A percentile compares a stretch with the other conserved stretches of the same genome.
Conservation (phyloP, 371 early-diverging fungal species). For the Thermomucor indicae-seudaticae region DNA sequence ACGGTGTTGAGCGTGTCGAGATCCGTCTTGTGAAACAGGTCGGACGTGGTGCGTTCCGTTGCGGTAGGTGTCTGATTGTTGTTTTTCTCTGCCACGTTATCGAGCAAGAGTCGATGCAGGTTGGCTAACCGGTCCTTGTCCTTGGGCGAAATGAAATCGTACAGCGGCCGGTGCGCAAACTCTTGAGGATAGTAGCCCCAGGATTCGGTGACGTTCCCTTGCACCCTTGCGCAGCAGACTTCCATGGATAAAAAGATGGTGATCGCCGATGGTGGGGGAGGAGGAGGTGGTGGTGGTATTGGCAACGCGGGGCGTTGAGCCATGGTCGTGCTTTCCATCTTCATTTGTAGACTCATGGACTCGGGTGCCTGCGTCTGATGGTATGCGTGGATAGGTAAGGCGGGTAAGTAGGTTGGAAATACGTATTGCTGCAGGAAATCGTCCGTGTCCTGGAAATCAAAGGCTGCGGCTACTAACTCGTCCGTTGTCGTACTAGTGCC, state of each 20-base stretch:
- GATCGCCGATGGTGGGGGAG: not conserved
- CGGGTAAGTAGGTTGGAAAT: not conserved
- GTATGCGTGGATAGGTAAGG: not conserved
- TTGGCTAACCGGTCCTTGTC: slow-evolving; percentile 35
- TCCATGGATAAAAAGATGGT: slow-evolving; percentile 42
- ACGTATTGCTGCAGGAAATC: not conserved
- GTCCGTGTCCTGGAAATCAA: not conserved
- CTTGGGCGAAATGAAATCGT: slow-evolving; percentile 36
- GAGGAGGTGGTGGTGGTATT: not conserved
- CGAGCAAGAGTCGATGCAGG: slow-evolving; percentile 35
- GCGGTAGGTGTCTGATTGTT: slow-evolving; percentile 16
- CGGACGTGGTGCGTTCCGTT: slow-evolving; percentile 39
- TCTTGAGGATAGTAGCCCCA: slow-evolving; percentile 53
- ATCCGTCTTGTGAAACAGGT: slow-evolving; percentile 26
- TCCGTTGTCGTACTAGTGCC: not conserved
- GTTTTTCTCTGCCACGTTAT: slow-evolving; percentile 24
- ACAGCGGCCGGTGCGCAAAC: slow-evolving; percentile 46
- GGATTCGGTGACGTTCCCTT: slow-evolving; percentile 41
- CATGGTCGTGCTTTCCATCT: slow-evolving; percentile 1
- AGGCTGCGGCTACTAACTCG: not conserved
- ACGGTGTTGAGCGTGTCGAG: slow-evolving; percentile 18
- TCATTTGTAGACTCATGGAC: slow-evolving; percentile 2
- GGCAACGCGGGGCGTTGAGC: slow-evolving; percentile 1
- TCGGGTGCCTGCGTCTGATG: not conserved
- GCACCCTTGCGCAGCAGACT: slow-evolving; percentile 47